Base-by-base conservation (phyloP, 148 eudicot species). In the Cornus kousa region DNA sequence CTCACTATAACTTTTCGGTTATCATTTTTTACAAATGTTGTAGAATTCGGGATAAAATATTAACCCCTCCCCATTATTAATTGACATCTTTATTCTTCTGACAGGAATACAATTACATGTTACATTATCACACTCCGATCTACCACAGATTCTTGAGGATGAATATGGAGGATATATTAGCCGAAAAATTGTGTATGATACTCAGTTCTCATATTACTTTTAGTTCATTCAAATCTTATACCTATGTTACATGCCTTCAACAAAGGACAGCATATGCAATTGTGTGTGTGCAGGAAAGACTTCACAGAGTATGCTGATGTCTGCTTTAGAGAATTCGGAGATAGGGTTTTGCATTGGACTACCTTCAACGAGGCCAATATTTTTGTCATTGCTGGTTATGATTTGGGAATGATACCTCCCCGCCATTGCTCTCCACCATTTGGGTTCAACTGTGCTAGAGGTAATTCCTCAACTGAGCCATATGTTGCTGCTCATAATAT, bases 81-180 rank as follows among this genome's bases (percentile, higher is more conserved):
- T 35, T 43, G 48, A 43, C 48, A 43, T 43, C 48, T 11, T 17
- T 22, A 2, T 67, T 55, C 12, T 46, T 74, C 39, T 6, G 77
- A 78, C 82, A 93, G 94, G 94, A 73, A 91, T 93, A 71, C 81
- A 91, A 78, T 92, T 94, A 65, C 94, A 94, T 82, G 90, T 87
- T 68, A 90, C 94, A 62, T 28, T 90, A 77, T 11, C 82, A 70
- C 97, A 94, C 70, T 7, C 62, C 43, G 93, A 92, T 83, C 55
- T 82, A 16, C 94, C 97, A 53, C 93, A 88, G 37, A 82, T 60
- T 60, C 97, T 94, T 64, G 89, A 89, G 85, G 93, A 92, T 46
- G 90, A 94, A 81, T 92, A 92, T 76, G 91, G 85, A 83, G 98
- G 94, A 60, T 92, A 89, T 79, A 53, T 88, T 66, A 87, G 83